Conservation (phyloP, 176 grass and related monocot species). For the Carex kokanica region DNA sequence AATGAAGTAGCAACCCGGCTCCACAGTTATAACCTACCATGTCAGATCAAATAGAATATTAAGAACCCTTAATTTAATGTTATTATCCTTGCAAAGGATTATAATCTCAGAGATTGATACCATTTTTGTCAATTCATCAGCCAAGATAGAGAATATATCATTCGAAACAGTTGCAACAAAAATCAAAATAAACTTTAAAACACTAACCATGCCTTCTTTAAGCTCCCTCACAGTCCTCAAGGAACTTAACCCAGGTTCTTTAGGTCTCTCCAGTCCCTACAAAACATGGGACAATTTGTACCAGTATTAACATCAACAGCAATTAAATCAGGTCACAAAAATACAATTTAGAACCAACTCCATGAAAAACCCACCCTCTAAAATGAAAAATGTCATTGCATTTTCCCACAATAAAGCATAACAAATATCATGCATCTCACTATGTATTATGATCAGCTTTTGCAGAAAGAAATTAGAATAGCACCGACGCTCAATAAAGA, state of each 20-base stretch:
- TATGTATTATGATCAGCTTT: not conserved
- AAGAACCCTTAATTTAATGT: constrained; percentile 14
- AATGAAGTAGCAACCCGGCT: constrained; percentile 96
- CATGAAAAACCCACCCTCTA: not conserved
- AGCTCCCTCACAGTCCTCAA: constrained; percentile 69
- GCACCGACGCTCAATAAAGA: too few relatives aligned
- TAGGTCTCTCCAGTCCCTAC: constrained; percentile 84
- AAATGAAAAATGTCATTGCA: not conserved
- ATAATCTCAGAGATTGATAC: constrained; percentile 8
- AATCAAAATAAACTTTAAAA: constrained; percentile 22
- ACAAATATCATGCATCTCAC: not conserved
- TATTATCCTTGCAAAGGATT: constrained; percentile 2
- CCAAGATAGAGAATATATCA: constrained; percentile 1
- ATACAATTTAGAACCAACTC: not conserved
- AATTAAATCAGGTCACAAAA: not conserved
- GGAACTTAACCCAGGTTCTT: constrained; percentile 70
- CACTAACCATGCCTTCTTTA: constrained; percentile 87
- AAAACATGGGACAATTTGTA: constrained; percentile 17
- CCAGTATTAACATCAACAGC: not conserved
- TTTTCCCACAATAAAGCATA: not conserved
- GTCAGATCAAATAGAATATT: constrained; percentile 26
- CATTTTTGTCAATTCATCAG: not conserved
- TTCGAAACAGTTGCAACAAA: constrained; percentile 6
- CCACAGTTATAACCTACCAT: constrained; percentile 89
- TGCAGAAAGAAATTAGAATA: too few relatives aligned